Evolutionary conservation across 2,329 filamentous ascomycete genomes (phyloP).

Genomic region (Sclerotinia sclerotiorum): DNA sequence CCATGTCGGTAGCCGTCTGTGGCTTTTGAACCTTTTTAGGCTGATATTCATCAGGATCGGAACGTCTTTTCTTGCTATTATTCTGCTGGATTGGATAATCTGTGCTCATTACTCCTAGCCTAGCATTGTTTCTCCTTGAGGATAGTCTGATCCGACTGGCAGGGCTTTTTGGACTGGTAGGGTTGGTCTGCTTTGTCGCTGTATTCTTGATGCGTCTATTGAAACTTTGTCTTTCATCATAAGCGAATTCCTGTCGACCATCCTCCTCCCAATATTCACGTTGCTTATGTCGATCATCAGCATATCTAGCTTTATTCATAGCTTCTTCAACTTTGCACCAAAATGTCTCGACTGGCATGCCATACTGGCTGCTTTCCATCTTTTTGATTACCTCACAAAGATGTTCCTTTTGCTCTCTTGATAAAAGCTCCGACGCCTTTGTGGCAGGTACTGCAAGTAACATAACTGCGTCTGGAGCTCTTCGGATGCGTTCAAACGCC

Average conservation of each 20-base stretch:
- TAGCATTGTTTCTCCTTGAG: background rate
- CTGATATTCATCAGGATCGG: too few species aligned
- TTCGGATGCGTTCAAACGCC: background rate
- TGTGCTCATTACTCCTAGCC: too few species aligned
- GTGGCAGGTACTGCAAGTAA: background rate
- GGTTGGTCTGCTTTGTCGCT: too few species aligned
- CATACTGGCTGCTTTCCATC: background rate
- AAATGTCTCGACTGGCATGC: background rate
- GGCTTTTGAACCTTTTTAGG: background rate
- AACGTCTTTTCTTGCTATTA: too few species aligned
- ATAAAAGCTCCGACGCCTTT: background rate
- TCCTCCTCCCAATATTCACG: slow-evolving; percentile 2
- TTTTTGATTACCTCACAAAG: background rate
- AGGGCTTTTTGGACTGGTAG: background rate
- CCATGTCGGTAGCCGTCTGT: background rate
- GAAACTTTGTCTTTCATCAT: background rate
- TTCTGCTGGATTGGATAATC: too few species aligned
- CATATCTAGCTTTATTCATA: background rate
- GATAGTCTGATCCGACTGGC: background rate
- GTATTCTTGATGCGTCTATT: background rate
- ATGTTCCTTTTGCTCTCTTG: background rate
- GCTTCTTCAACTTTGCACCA: background rate
- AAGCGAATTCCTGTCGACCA: background rate
- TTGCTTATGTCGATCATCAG: background rate
- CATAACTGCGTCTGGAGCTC: background rate